Evolutionary conservation across 2,329 filamentous ascomycete genomes (phyloP).

Genomic region (Beauveria rudraprayagi): DNA sequence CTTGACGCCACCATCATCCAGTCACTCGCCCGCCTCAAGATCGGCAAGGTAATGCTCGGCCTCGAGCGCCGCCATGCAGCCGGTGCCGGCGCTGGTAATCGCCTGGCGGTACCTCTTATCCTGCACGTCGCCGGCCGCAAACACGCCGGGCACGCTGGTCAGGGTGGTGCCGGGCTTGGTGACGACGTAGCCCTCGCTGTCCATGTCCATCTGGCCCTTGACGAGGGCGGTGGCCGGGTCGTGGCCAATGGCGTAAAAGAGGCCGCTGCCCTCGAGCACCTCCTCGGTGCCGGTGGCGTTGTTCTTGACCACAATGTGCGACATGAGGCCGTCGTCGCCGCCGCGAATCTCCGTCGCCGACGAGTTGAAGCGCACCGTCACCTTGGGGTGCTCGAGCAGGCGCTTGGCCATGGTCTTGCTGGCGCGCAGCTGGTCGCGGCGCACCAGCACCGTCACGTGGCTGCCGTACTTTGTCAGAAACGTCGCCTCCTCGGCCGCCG

Average conservation of each 20-base stretch:
- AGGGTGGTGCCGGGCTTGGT: slow-evolving; percentile 82
- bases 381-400: slow-evolving; percentile 75
- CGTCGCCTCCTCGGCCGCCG: slow-evolving; percentile 91
- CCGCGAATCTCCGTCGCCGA: slow-evolving; percentile 78
- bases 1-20: background rate
- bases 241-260: slow-evolving; percentile 97
- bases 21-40: slow-evolving; percentile 41
- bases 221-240: slow-evolving; percentile 87
- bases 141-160: slow-evolving; percentile 86
- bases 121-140: slow-evolving; percentile 95
- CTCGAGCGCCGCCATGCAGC: slow-evolving; percentile 91
- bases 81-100: slow-evolving; percentile 92
- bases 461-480: slow-evolving; percentile 97
- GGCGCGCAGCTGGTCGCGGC: slow-evolving; percentile 77
- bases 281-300: slow-evolving; percentile 66
- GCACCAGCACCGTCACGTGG: slow-evolving; percentile 89
- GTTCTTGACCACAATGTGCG: slow-evolving; percentile 76
- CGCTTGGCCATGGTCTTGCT: slow-evolving; percentile 88
- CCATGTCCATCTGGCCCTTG: slow-evolving; percentile 82
- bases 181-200: slow-evolving; percentile 83
- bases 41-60: slow-evolving; percentile 90
- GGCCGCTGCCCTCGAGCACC: slow-evolving; percentile 79
- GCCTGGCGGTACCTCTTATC: slow-evolving; percentile 98
- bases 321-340: slow-evolving; percentile 80
- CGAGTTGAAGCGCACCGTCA: slow-evolving; percentile 81